These are phyloP conservation scores for Anthracocystis setariae DNA, from an alignment of 1,284 basidiomycete species.

Conservation along the genomic window DNA sequence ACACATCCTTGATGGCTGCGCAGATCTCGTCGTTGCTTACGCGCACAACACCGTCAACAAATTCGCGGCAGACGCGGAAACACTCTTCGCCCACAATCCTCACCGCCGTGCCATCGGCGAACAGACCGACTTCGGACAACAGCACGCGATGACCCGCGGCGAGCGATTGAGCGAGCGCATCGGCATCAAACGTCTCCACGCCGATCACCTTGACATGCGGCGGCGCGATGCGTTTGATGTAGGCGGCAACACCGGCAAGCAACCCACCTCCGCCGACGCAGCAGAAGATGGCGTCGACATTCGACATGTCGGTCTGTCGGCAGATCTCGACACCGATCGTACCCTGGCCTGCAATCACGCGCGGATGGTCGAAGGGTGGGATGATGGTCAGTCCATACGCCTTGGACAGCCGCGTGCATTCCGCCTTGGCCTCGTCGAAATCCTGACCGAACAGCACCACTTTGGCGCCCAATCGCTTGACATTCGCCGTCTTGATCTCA, in stretches of 20 bases:
- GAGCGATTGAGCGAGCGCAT: conserved; percentile 84
- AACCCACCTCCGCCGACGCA: conserved; percentile 93
- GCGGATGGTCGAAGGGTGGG: conserved; percentile 96
- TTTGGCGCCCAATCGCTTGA: conserved; percentile 89
- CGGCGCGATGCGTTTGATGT: conserved; percentile 90
- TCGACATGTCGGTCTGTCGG: conserved; percentile 62
- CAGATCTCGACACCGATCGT: conserved; percentile 91
- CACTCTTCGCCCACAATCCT: conserved; percentile 93
- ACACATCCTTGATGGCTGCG: conserved; percentile 98
- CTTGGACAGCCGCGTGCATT: conserved; percentile 85
- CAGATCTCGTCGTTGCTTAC: conserved; percentile 97
- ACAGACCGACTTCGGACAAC: conserved; percentile 90
- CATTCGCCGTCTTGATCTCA: conserved; percentile 94
- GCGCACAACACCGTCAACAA: conserved; percentile 85
- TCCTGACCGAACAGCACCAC: conserved; percentile 90
- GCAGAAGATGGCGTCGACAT: conserved; percentile 85
- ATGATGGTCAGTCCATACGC: conserved; percentile 86
- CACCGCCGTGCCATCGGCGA: conserved; percentile 99
- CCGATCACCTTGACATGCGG: conserved; percentile 86
- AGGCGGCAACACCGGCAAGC: conserved; percentile 86
- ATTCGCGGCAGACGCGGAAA: conserved; percentile 86
- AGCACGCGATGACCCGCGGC: conserved; percentile 77
- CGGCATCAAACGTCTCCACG: conserved; percentile 94
- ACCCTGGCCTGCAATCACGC: conserved; percentile 96
- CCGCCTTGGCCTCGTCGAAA: conserved; percentile 95